phyloP scores from a whole-genome alignment of 768 basidiomycete species.

The Amanita pallidorosea region DNA sequence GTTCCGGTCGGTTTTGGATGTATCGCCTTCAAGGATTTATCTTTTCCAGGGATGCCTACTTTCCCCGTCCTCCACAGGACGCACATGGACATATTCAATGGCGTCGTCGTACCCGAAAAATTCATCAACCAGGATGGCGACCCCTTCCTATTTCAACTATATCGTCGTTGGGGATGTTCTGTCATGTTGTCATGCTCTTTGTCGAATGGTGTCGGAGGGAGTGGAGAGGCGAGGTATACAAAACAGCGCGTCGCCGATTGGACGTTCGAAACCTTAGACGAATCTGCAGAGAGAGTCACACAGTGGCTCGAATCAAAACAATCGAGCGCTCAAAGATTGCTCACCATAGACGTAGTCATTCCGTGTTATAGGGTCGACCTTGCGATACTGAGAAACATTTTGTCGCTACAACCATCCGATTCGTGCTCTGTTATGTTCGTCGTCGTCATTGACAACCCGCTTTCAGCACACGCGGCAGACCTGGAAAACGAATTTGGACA shows the following conservation, averaged over 20 bases:
- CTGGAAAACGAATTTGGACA: constrained; percentile 28
- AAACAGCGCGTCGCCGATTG: constrained; percentile 34
- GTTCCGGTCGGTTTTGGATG: constrained; percentile 42
- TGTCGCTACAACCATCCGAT: constrained; percentile 29
- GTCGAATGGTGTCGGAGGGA: constrained; percentile 36
- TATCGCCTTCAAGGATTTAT: constrained; percentile 42
- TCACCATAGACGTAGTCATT: constrained; percentile 46
- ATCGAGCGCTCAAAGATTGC: constrained; percentile 17
- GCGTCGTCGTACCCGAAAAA: constrained; percentile 34
- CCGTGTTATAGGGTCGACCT: constrained; percentile 47
- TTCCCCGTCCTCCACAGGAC: constrained; percentile 45
- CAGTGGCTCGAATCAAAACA: constrained; percentile 21
- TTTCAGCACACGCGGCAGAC: constrained; percentile 24
- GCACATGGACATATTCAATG: constrained; percentile 45
- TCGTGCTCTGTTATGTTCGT: constrained; percentile 44
- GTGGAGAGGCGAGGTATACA: constrained; percentile 31
- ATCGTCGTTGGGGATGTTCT: constrained; percentile 44
- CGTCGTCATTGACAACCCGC: constrained; percentile 46
- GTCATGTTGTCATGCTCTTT: constrained; percentile 32
- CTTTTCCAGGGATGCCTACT: constrained; percentile 52
- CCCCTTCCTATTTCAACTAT: constrained; percentile 48
- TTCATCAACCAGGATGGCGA: constrained; percentile 55
- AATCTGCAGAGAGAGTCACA: constrained; percentile 25
- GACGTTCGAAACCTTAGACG: constrained; percentile 36
- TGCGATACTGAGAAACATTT: constrained; percentile 29